Base-by-base conservation (phyloP, 768 basidiomycete species). In the Termitomyces bulborhizus region DNA sequence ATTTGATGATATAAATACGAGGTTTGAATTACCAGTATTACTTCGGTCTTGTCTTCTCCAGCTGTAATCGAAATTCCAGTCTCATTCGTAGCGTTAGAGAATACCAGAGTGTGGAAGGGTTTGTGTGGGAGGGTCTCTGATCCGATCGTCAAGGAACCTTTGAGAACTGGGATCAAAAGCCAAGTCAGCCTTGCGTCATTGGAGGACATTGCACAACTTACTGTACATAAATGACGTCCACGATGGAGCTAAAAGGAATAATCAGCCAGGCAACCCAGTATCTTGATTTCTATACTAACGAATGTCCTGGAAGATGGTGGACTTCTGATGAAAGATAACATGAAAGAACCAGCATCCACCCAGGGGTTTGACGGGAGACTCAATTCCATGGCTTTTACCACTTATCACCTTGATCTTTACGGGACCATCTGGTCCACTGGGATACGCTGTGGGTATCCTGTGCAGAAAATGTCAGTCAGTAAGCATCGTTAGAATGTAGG, bases 271-370 rank as follows among this genome's bases (percentile, higher is more conserved):
- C 43, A 40, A 45, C 42, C 15, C 12, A 7, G 26, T 21, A n/a
- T 24, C 12, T 32, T n/a, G 26, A 48, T 36, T 29, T 37, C 21
- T 13, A 37, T 45, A 71, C 86, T 65, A 60, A 84, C 90, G 94
- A 40, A 98, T 75, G 9, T 86, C 82, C 66, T 95, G 95, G 74
- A 90, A 96, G 31, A 92, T 78, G 31, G 66, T 75, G 1, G 80
- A 84, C 31, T 82, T 77, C 57, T 78, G 78, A 27, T 77, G 71
- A 67, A 95, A 84, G 55, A 73, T 82, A 57, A 87, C 71, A 65
- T 95, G 91, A 72, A 95, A 86, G 70, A 83, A 97, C 90, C 92
- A 95, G 69, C 93, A 95, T 5, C 95, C 95, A 12, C 95, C 95
- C 0, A 94, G 79, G 0, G 92, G 92, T 46, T 88, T 76, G 24